Evolutionary conservation across 768 basidiomycete species (phyloP), one percentile per base, ranked within the genome.

Genomic region (Chalciporus chontae): DNA sequence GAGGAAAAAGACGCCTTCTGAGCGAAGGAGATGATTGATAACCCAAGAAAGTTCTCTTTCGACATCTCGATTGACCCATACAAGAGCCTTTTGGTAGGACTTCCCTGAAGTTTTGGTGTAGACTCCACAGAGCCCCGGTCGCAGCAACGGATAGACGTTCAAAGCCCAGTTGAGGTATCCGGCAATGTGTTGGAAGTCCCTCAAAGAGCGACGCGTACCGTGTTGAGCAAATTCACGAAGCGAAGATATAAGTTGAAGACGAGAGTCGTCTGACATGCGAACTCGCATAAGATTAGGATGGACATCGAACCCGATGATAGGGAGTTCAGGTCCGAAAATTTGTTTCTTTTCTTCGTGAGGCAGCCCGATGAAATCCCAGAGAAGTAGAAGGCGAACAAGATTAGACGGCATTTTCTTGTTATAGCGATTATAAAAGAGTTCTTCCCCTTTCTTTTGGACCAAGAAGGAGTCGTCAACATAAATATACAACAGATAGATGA

Each of bases 131-230:
- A 78, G 57, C 0, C 54, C 61, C 0, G 74, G 75, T 0, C 61
- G 55, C 0, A 77, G 56, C 0, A 69, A 49, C 0, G 74, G 74
- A 40, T 59, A 73, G 2, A 68, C 68, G 43, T 76, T 77, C n/a
- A 5, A 73, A 48, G 17, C 45, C 73, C 75, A 77, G 47, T 74
- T 77, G 11, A 70, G 34, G 54, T 64, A 70, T 0, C 75, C 74
- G 0, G 63, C 65, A 2, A 75, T 47, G 0, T 36, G 34, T 42
- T 71, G 70, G 19, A 64, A 74, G 0, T 70, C 59, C 2, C 54
- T 24, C 3, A 55, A 43, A 26, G 48, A 18, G 4, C 18, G 43
- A 0, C 34, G 36, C 0, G 52, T 43, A 0, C 47, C 48, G 8
- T 45, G 48, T 1, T 45, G 21, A 0, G 36, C 51, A 43, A 71